Percentiles rank a stretch among this genome's conserved stretches.
phyloP scores from a whole-genome alignment of 495 filamentous ascomycete genomes.

The Lindgomyces ingoldianus region DNA sequence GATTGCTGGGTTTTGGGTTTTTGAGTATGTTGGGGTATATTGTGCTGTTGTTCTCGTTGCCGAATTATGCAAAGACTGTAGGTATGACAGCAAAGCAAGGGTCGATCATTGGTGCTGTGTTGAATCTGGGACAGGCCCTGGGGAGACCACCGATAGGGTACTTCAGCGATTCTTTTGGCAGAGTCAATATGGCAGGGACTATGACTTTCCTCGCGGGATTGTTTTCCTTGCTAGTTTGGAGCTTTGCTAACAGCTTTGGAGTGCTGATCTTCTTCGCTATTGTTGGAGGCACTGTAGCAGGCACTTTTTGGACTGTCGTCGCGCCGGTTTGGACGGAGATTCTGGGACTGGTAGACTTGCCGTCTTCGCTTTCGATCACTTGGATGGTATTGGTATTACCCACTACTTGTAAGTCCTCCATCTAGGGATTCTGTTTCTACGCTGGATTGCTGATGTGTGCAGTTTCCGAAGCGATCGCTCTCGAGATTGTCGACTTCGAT shows the following conservation, averaged over 20 bases:
- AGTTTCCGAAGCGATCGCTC: conserved; percentile 71
- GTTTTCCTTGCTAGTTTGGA: conserved; percentile 68
- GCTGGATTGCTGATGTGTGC: not conserved
- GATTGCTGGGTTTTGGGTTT: conserved; percentile 68
- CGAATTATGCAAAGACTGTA: conserved; percentile 65
- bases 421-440: conserved; percentile 7
- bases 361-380: conserved; percentile 70
- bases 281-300: conserved; percentile 68
- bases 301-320: conserved; percentile 70
- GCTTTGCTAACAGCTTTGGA: conserved; percentile 63
- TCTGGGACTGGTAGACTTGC: conserved; percentile 70
- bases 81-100: conserved; percentile 68
- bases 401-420: conserved; percentile 56
- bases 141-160: conserved; percentile 70
- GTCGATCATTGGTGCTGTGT: conserved; percentile 67
- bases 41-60: conserved; percentile 69
- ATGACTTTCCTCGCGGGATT: conserved; percentile 63
- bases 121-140: conserved; percentile 66
- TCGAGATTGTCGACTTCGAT: conserved; percentile 60
- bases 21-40: conserved; percentile 74
- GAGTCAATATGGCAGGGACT: conserved; percentile 65
- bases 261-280: conserved; percentile 71
- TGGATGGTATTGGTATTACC: conserved; percentile 76
- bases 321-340: conserved; percentile 77
- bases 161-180: conserved; percentile 64